phyloP scores from a whole-genome alignment of 352 stramenopile species.

The Phytophthora niederhauseri region DNA sequence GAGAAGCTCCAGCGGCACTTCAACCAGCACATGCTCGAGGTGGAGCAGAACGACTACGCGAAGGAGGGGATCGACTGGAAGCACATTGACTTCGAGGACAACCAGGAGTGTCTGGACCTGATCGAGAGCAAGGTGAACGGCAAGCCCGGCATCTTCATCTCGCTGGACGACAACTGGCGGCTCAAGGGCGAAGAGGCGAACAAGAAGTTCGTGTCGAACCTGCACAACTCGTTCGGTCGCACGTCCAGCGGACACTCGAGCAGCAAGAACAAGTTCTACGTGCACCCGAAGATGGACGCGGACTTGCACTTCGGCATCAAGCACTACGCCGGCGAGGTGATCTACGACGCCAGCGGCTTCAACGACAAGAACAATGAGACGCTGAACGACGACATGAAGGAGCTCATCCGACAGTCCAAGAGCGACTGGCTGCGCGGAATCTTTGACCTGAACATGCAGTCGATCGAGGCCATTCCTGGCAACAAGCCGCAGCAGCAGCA shows the following conservation, averaged over 20 bases:
- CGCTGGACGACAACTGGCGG: slow-evolving; percentile 96
- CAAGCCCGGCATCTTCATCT: slow-evolving; percentile 93
- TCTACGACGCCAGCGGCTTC: slow-evolving; percentile 97
- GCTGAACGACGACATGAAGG: slow-evolving; percentile 95
- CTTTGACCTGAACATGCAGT: slow-evolving; percentile 88
- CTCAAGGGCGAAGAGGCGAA: slow-evolving; percentile 94
- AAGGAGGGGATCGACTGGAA: slow-evolving; percentile 95
- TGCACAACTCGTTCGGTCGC: slow-evolving; percentile 85
- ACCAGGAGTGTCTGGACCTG: slow-evolving; percentile 93
- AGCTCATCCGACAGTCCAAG: slow-evolving; percentile 87
- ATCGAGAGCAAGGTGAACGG: slow-evolving; percentile 92
- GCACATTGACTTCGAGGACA: slow-evolving; percentile 94
- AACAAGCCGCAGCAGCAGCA: slow-evolving; percentile 78
- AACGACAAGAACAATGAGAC: slow-evolving; percentile 99
- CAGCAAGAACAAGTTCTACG: slow-evolving; percentile 88
- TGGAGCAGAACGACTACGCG: slow-evolving; percentile 98
- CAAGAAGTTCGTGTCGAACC: slow-evolving; percentile 90
- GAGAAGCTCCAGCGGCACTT: slow-evolving; percentile 95
- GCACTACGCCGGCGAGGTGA: slow-evolving; percentile 94
- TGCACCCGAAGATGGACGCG: slow-evolving; percentile 92
- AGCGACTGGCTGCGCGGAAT: slow-evolving; percentile 87
- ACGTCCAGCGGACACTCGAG: slow-evolving; percentile 55
- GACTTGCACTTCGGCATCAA: slow-evolving; percentile 90
- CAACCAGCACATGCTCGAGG: slow-evolving; percentile 96
- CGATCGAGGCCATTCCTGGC: slow-evolving; percentile 79